phyloP scores from a whole-genome alignment of 352 stramenopile genomes.

The Pelagophyceae sp. region DNA sequence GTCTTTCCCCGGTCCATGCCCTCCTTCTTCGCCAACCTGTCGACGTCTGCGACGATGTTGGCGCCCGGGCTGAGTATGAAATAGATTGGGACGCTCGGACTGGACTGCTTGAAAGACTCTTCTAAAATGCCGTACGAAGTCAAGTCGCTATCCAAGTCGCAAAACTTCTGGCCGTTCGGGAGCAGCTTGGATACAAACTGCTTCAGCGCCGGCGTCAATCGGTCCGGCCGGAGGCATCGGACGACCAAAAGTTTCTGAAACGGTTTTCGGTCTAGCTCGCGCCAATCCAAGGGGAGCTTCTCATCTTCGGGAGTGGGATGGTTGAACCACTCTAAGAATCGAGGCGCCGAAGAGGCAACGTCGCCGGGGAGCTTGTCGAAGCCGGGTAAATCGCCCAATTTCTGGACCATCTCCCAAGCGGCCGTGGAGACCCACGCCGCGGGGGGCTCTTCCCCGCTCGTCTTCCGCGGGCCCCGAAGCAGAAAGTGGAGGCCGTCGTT shows the following conservation, averaged over 20 bases:
- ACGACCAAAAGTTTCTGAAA: slow-evolving; percentile 75
- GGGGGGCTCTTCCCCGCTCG: slow-evolving; percentile 48
- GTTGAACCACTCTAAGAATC: slow-evolving; percentile 84
- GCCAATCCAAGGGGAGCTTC: slow-evolving; percentile 77
- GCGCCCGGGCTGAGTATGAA: slow-evolving; percentile 83
- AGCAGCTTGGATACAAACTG: slow-evolving; percentile 70
- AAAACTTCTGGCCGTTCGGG: slow-evolving; percentile 62
- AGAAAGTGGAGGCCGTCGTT: slow-evolving; percentile 64
- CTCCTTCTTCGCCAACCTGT: slow-evolving; percentile 67
- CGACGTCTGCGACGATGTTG: slow-evolving; percentile 77
- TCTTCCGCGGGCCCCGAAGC: slow-evolving; percentile 56
- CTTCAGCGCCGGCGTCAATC: slow-evolving; percentile 71
- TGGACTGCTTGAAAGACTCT: slow-evolving; percentile 71
- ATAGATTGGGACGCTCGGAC: slow-evolving; percentile 75
- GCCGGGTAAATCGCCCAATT: slow-evolving; percentile 24
- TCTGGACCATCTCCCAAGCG: slow-evolving; percentile 62
- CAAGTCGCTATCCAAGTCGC: slow-evolving; percentile 61
- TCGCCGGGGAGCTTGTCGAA: slow-evolving; percentile 73
- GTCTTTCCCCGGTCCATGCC: slow-evolving; percentile 61
- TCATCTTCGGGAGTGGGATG: slow-evolving; percentile 64
- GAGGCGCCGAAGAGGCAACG: slow-evolving; percentile 70
- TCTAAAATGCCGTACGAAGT: slow-evolving; percentile 47
- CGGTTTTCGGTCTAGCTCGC: slow-evolving; percentile 73
- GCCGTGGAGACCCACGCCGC: slow-evolving; percentile 69
- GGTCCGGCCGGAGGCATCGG: slow-evolving; percentile 74